Evolutionary conservation across 768 basidiomycete species (phyloP), one percentile per base, ranked within the genome.

Genomic region (Lactifluus volemus): DNA sequence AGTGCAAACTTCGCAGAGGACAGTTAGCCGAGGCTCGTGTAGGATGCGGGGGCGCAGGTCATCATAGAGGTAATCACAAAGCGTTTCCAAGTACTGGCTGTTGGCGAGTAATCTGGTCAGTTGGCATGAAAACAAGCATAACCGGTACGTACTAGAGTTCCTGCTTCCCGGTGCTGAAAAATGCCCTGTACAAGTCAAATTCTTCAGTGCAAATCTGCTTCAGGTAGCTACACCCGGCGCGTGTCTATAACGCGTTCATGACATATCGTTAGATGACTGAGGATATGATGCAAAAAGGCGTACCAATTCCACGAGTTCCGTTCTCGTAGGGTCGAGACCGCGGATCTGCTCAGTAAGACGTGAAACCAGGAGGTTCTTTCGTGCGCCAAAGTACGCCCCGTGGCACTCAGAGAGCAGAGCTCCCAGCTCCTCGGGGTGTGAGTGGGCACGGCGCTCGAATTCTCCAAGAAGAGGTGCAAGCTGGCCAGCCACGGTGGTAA

Each of bases 141-240:
- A 8, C 7, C 1, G 11, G 1, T 15, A 78, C 84, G 66, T 62
- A 89, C 87, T 88, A 86, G 29, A 87, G 73, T 39, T 78, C 75
- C 14, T 87, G 82, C 69, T 91, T 92, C 3, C 25, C 92, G 0
- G 91, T 86, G 61, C 81, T 25, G 25, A 25, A 25, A 25, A 25
- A 25, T 2, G 25, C 25, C 25, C 25, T 1, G 25, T 25, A 25
- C 80, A 98, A 77, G 49, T 81, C 76, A 73, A 93, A 98, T 69
- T 99, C 97, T 60, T 92, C 90, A 5, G 83, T 84, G 68, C 94
- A 98, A 4, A 96, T 78, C 45, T 93, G 89, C 68, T 95, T 95
- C 53, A 99, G 75, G 71, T 95, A 97, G 59, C 88, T 85, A 70
- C 95, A 98, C 6, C 97, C 97, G 1, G 89, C 79, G 25, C 25